Evolutionary conservation across 176 grass and related monocot genomes (phyloP), one percentile per base, ranked within the genome.

Genomic region (Triticum timopheevii): DNA sequence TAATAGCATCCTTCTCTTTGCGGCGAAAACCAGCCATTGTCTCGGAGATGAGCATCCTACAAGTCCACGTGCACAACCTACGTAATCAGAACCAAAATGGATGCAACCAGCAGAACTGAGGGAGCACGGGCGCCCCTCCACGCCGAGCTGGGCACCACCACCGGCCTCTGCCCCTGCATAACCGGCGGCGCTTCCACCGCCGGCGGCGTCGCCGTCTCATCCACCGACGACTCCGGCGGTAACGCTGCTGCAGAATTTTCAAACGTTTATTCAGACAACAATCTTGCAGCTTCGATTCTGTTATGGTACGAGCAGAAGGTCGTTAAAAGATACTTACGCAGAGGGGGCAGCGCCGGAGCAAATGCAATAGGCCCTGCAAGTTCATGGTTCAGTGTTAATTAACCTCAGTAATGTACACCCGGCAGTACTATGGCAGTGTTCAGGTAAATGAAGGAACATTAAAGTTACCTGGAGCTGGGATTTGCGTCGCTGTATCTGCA

Each of bases 261-360:
- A 77, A 73, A 77, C 22, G 45, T 5, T 22, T 59, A 0, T 59
- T 59, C 54, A 59, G 54, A 20, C 45, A 42, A 42, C 39, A 36
- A 36, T 0, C 4, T 36, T 36, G 35, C 35, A 36, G 5, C 35
- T 68, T 58, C 16, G 25, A 50, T 33, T 33, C 33, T 3, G 33
- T 33, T 33, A 33, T 33, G 7, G 5, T 2, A 22, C 3, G 44
- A 62, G 16, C 20, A 76, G 35, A 12, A 38, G 39, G 12, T 13
- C 4, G 3, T 17, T 10, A 0, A 47, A 47, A 79, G 31, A 16
- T 81, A 13, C 77, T 94, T 95, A 98, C 96, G 77, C 2, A 98
- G 81, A 42, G 95, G 95, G 12, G 95, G 93, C 20, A 98, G 85
- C 17, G 89, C 84, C 12, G 95, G 95, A 83, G 73, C 73, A 63